Base-by-base conservation (phyloP, 78 protist genomes). In the Dictyostelium capitatum region DNA sequence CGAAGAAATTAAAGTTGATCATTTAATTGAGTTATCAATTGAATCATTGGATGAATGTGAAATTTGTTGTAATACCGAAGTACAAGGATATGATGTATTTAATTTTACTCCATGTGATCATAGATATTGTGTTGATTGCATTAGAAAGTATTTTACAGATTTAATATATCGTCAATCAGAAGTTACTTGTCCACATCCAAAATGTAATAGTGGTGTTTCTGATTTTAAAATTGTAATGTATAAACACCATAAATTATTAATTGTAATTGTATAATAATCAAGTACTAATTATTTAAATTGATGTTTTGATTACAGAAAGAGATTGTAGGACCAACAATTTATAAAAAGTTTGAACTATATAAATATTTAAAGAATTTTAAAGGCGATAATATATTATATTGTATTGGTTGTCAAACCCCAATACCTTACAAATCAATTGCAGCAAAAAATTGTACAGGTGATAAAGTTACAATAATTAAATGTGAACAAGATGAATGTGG, bases 401-500 rank as follows among this genome's bases (percentile, higher is more conserved):
- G 91, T 57, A 3, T 25, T 0, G 48, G 28, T 17, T 84, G 91
- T 47, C 25, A 53, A 12, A n/a, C 41, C 25, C 91, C 91, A n/a
- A 19, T 84, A 8, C 75, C 75, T 30, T 67, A 67, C 15, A 67
- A 67, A 67, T 15, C 75, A 32, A 20, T 67, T 14, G 75, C 37
- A 17, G 47, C 75, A 28, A 32, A 30, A 8, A 17, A 14, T 41
- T n/a, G 37, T 2, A 79, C 28, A 25, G 37, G 30, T 28, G 43
- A 47, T 19, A n/a, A 30, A 7, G 46, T 20, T 1, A 56, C 59
- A 0, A 37, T 25, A 2, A 62, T 11, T 62, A 62, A 62, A 59
- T 84, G 91, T 48, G 91, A 84, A 6, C 20, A 23, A 23, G 82
- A 73, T 46, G 64, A 57, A 56, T 84, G 91, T 74, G 37, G 64